Base-by-base conservation (phyloP, 208 protist genomes). In the Leptomonas seymouri region DNA sequence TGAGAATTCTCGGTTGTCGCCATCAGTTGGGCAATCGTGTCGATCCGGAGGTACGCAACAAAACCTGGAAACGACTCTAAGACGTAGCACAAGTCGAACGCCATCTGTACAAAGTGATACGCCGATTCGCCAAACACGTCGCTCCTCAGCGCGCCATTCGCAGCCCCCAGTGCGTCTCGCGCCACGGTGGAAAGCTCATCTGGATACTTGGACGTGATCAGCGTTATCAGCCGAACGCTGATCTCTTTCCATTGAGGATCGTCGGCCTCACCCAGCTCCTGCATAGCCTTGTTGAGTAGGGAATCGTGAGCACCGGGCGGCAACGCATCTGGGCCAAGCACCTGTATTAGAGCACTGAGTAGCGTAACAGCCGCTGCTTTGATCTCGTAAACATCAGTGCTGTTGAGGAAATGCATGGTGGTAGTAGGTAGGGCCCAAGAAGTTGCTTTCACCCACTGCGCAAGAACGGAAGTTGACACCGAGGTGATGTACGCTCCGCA, bases 71-170 rank as follows among this genome's bases (percentile, higher is more conserved):
- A 21, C 1, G 30, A 25, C 15, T 34, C 78, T 31, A 93, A 48
- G 16, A 82, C 28, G 42, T 62, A 46, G 73, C 91, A 93, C 59
- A 93, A 44, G 48, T 87, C 76, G 57, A 81, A 87, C 9, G 86
- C 81, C 87, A 96, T 96, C 27, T 82, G 78, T 0, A 67, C 41
- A 74, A 85, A 96, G 51, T 84, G 66, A 49, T 80, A 66, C 23
- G 78, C 66, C n/a, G 91, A 90, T 54, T 87, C 82, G 21, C 79
- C 88, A 53, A 83, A 92, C 11, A 84, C 86, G 65, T 96, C 91
- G 50, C 78, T 87, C 23, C 91, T 80, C 59, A 96, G 54, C 28
- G 74, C 70, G 51, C 67, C 78, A 39, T 85, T 87, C 7, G 78
- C 74, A 36, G 81, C 74, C n/a, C n/a, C 30, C 62, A 88, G 63